Evolutionary conservation across 768 basidiomycete genomes (phyloP), one percentile per base, ranked within the genome.

Genomic region (Lentinula guzmanii): DNA sequence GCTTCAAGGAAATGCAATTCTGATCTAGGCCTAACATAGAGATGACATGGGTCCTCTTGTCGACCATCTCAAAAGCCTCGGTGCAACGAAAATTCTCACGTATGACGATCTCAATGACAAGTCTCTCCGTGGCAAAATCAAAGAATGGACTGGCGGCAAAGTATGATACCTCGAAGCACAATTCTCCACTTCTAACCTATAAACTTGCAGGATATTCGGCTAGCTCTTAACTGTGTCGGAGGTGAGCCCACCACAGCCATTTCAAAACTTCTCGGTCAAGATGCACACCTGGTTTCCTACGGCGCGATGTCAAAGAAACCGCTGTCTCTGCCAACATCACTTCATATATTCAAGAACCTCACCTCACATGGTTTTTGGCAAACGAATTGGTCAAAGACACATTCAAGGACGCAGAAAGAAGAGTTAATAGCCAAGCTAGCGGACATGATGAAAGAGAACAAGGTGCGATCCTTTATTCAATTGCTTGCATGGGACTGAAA

Each of bases 281-380:
- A 88, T 65, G 85, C 87, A 2, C 88, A 90, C 64, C 79, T 94
- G 11, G 86, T 94, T 7, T 91, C 93, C 0, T 95, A 95, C 59
- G 93, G 93, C 33, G 92, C 90, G 5, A 95, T 95, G 93, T 89
- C 93, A 1, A 93, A 89, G 69, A 80, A 87, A 57, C 91, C 93
- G 0, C 71, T 95, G 16, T 81, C 85, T 1, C 70, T 95, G 21
- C 89, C 93, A 1, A 87, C 90, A 0, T 89, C 89, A 0, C 75
- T 86, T 21, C 87, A 91, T 73, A 93, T 95, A 62, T 95, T 95
- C 79, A 91, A 86, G 64, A 89, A 91, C 70, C 76, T 95, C 64
- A 87, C 81, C 0, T 79, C 80, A 24, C 87, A 84, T 54, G 93
- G 91, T 5, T 92, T 87, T 71, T 93, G 91, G 90, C 87, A 90